A percentile compares a stretch with the other conserved stretches of the same genome.
phyloP scores from a whole-genome alignment of 306 rosid species.

The Vachellia pachyceras region DNA sequence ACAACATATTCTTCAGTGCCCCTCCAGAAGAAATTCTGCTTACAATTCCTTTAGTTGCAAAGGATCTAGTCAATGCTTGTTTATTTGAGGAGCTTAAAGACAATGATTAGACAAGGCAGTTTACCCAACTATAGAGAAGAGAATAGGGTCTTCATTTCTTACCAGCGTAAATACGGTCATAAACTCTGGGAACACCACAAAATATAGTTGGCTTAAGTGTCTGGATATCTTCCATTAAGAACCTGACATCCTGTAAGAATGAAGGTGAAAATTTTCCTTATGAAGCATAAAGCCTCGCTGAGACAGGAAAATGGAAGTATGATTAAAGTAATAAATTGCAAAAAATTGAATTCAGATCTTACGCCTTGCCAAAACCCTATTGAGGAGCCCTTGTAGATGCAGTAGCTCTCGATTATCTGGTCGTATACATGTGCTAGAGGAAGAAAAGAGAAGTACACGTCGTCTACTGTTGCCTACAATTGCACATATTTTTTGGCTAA shows the following conservation, averaged over 20 bases:
- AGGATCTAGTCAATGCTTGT: conserved; percentile 15
- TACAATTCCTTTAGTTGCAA: conserved; percentile 53
- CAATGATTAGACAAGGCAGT: background rate
- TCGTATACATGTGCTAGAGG: conserved; percentile 91
- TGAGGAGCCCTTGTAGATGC: conserved; percentile 81
- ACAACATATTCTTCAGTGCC: conserved; percentile 60
- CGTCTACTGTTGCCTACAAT: conserved; percentile 69
- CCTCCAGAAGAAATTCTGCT: conserved; percentile 82
- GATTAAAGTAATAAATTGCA: background rate
- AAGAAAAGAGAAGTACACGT: conserved; percentile 89
- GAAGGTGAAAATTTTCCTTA: conserved; percentile 26
- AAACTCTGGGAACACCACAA: conserved; percentile 93
- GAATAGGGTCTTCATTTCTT: conserved; percentile 5
- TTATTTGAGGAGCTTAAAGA: background rate
- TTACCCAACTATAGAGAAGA: background rate
- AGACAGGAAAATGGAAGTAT: background rate
- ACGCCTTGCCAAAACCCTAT: conserved; percentile 96
- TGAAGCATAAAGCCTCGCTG: background rate
- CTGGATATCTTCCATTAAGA: conserved; percentile 82
- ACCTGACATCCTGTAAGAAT: conserved; percentile 75
- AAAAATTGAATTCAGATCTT: conserved; percentile 45
- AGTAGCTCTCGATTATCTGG: conserved; percentile 85
- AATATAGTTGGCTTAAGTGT: conserved; percentile 78
- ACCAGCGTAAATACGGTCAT: conserved; percentile 80
- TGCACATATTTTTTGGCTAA: conserved; percentile 21